Conservation (phyloP, 1,284 basidiomycete genomes). For the Phaffia rhodozyma region DNA sequence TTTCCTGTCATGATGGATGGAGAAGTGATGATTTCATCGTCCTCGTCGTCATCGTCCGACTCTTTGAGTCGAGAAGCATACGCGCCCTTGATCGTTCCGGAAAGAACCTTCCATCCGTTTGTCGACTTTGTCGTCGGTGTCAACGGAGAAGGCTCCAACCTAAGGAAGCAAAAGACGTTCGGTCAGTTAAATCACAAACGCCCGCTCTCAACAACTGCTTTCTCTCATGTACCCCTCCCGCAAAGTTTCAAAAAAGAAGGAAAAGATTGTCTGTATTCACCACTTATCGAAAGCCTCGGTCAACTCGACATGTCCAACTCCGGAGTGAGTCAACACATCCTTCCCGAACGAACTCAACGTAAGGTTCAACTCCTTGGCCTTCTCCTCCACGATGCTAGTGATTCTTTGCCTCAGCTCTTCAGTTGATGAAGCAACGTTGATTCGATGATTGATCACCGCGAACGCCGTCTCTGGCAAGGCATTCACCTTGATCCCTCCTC, state of each 20-base stretch:
- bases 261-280: constrained; percentile 27
- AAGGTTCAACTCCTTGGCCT: constrained; percentile 29
- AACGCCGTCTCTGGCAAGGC: constrained; percentile 30
- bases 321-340: constrained; percentile 19
- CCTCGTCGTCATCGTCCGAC: constrained; percentile 20
- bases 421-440: constrained; percentile 28
- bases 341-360: constrained; percentile 28
- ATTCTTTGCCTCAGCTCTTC: constrained; percentile 27
- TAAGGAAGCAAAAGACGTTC: constrained; percentile 9
- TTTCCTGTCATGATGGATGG: constrained; percentile 41
- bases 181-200: too few relatives aligned
- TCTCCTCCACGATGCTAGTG: constrained; percentile 23
- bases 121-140: constrained; percentile 39
- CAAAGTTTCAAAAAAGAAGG: too few relatives aligned
- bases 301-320: constrained; percentile 22
- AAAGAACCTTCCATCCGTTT: constrained; percentile 41
- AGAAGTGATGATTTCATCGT: constrained; percentile 25
- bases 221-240: too few relatives aligned
- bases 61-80: constrained; percentile 10
- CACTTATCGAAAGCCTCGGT: constrained; percentile 26
- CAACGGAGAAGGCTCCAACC: constrained; percentile 45
- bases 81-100: constrained; percentile 41
- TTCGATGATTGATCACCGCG: constrained; percentile 32
- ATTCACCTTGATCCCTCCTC: constrained; percentile 32
- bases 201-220: too few relatives aligned